Evolutionary conservation across 2,329 filamentous ascomycete species (phyloP), one percentile per base, ranked within the genome.

Genomic region (Diaporthe sp.): DNA sequence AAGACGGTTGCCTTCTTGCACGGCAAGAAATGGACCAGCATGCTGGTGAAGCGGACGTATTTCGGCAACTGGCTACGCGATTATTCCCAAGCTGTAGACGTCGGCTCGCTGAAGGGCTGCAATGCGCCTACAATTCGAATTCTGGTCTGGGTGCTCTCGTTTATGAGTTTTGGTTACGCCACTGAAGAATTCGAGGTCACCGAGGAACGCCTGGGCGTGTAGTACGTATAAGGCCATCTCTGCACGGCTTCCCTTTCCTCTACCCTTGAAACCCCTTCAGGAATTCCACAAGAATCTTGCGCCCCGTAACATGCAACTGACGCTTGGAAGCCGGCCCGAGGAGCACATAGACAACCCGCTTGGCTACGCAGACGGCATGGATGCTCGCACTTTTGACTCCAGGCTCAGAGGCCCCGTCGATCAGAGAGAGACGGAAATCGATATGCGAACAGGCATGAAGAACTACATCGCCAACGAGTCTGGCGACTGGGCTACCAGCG

Each of bases 401-500:
- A 93, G 97, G 37, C 91, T 98, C 10, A 93, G 97, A 70, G 94
- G 92, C 1, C 96, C 96, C 0, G 92, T 98, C 12, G 87, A 91
- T 76, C 89, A 90, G 6, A 84, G 90, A 55, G 94, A 97, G 81
- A 90, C 94, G 28, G 92, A 94, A 76, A 90, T 97, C 74, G 94
- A 97, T 80, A 86, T 86, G 46, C 86, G 90, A 8, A 97, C 94
- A 1, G 96, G 96, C n/a, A 98, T 99, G 96, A 99, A 98, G 85
- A 98, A 98, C 83, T 99, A 99, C 84, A 98, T 99, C 79, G 92
- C 96, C 76, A 98, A 98, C 81, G 96, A 98, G 83, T 87, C 86
- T 19, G 95, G 95, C 6, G 90, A 91, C 55, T 98, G 96, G 94
- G 95, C 96, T 1, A 99, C 97, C 28, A 98, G 95, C 78, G 88